Evolutionary conservation across 106 monocot species (phyloP), one percentile per base, ranked within the genome.

Genomic region (Phalaenopsis equestris): DNA sequence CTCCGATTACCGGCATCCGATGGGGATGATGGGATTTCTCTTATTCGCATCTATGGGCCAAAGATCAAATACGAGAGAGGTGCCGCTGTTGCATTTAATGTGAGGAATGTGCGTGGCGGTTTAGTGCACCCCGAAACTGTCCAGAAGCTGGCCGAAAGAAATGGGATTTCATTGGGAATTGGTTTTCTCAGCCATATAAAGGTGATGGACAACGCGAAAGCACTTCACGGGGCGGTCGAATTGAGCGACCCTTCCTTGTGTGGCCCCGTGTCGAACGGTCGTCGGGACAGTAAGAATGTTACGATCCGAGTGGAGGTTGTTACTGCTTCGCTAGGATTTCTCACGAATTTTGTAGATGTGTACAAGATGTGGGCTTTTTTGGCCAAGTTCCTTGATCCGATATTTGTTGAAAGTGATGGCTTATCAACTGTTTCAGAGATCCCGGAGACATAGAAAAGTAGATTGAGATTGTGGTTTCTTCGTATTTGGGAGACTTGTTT

Each of bases 1-100:
- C 80, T 95, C 64, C 75, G 87, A 10, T 47, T 95, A 76, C 87
- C 84, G 7, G 82, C 86, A 70, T 52, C 75, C 19, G 88, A 88
- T 42, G 85, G 77, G 42, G 85, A 45, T 5, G 80, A 73, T 57
- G 87, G 84, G 41, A 55, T 64, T n/a, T 82, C 84, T 72, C 88
- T 95, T 43, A 86, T 95, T 57, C 77, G 80, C 41, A 92, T 92
- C 47, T 95, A 95, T 46, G 95, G 95, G 37, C 95, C 95, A 58
- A 95, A 95, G 77, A 95, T 95, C 75, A 95, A 90, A 75, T 95
- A 92, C 39, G 95, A 95, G 73, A 85, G 95, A 38, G 95, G 95
- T 77, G 92, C 92, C 70, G 80, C 95, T 45, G 90, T 95, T 15
- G 92, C 95, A 38, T 95, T 95, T 81, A 95, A 95, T 72, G 83